These are phyloP conservation scores for Penicillium brevicompactum DNA, from an alignment of 2,329 filamentous ascomycete species.

Conservation along the genomic window DNA sequence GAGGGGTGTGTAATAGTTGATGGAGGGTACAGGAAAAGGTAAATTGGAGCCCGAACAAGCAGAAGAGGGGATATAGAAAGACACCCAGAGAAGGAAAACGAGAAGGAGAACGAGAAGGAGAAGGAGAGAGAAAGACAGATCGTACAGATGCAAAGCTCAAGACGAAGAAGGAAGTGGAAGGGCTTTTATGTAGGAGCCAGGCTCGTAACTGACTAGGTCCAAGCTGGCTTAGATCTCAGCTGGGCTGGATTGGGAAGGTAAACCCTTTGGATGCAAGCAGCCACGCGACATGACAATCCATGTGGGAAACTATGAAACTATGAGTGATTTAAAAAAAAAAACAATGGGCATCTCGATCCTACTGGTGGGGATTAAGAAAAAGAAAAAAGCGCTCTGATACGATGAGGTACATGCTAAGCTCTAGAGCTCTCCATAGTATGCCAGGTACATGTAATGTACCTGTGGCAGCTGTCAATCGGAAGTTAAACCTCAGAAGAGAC, in stretches of 20 bases:
- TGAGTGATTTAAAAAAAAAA: constrained; percentile 5
- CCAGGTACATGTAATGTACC: constrained; percentile 10
- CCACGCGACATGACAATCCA: constrained; percentile 5
- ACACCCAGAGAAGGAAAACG: constrained; percentile 4
- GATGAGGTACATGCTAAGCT: background rate
- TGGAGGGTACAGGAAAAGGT: too few species aligned
- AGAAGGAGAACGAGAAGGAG: background rate
- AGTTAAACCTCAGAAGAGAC: background rate
- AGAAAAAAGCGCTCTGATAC: background rate
- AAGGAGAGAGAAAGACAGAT: background rate
- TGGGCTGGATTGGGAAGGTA: constrained; percentile 5
- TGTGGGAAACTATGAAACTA: background rate
- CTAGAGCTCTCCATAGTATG: constrained; percentile 1
- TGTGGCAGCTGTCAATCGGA: background rate
- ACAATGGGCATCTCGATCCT: background rate
- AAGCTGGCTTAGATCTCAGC: background rate
- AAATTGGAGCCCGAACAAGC: background rate
- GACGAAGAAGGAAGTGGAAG: background rate
- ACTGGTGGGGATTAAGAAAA: background rate
- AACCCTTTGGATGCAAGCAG: background rate
- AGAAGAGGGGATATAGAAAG: constrained; percentile 5
- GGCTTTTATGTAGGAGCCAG: background rate
- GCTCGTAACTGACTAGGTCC: background rate
- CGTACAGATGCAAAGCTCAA: background rate
- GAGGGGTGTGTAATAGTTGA: background rate